Base-by-base conservation (phyloP, 371 early-diverging fungal species). In the Apophysomyces sp. region DNA sequence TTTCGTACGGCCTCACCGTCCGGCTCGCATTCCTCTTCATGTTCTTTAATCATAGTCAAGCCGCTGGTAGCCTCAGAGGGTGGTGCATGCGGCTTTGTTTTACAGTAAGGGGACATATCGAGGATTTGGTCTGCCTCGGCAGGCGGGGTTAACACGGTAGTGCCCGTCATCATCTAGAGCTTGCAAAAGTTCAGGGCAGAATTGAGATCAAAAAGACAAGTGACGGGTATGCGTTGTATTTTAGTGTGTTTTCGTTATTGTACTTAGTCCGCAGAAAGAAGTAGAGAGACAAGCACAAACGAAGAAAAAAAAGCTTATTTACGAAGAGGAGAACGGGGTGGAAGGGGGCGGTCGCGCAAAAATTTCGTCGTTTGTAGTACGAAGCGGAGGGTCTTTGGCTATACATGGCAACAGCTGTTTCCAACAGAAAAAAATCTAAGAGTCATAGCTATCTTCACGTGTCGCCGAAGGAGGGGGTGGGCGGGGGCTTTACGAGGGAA, bases 21-120 rank as follows among this genome's bases (percentile, higher is more conserved):
- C 29, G 11, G 15, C 8, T 41, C 44, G 21, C n/a, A 16, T 41
- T 64, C 67, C 34, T 67, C 67, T 55, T 67, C 67, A 41, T 57
- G 67, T 41, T 67, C 67, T 62, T 62, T 58, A 31, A 67, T 67
- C 67, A 67, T 62, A 53, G 49, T 54, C 26, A 67, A 34, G 32
- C 61, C 66, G 15, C 65, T 54, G 26, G 59, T 58, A 15, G 63
- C 34, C 24, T 37, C 37, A 44, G 58, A 36, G 54, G 58, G 15
- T 36, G 31, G 12, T 39, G 27, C 30, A 16, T 16, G 28, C 4
- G 58, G 34, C 21, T 52, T 64, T 18, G 59, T 29, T 41, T 64
- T 64, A 41, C 59, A 39, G 51, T 64, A 55, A 12, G 59, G 34
- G 26, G 65, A 53, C 58, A 53, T 58, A 63, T 63, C 60, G 32